Base-by-base conservation (phyloP, 1,284 basidiomycete genomes). In the Cerioporus squamosus region DNA sequence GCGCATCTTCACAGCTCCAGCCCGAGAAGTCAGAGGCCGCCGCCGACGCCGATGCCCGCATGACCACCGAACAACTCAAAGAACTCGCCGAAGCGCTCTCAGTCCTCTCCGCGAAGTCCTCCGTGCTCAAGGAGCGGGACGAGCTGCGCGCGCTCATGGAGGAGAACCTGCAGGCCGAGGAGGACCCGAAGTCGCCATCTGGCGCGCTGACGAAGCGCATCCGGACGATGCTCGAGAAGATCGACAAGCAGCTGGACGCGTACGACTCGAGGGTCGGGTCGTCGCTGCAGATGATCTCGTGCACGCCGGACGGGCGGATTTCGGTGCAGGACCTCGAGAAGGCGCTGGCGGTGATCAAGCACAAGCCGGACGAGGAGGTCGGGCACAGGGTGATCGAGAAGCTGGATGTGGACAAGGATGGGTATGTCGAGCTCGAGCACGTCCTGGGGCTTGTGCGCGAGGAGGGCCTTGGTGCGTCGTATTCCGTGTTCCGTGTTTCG, bases 61-160 rank as follows among this genome's bases (percentile, higher is more conserved):
- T 99, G 97, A 99, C 95, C 5, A 88, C 93, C 38, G 97, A 99
- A 72, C 97, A 99, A 72, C 83, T 99, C 23, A 90, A 90, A 68
- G 97, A 99, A 75, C 85, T 99, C 44, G 91, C 92, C 46, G 95
- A 97, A 70, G 95, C 97, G 1, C 80, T 99, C 51, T 90, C 91
- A 7, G 86, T 99, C 67, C 81, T 98, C 51, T 96, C 94, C 18
- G 91, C 97, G 60, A 97, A 94, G 74, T 98, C 95, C n/a, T 95
- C 91, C 61, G 97, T 99, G 44, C 83, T 98, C 62, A 96, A 98
- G 77, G 97, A 99, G 77, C 88, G 97, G 51, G 88, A 92, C 67
- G 97, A 99, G 75, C 83, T 99, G 17, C 86, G 90, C 45, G 83
- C 84, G 18, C 79, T 99, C 31, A 95, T 98, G 86, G 88, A 95